Evolutionary conservation across 768 basidiomycete species (phyloP).

Genomic region (Harrya chromipes): DNA sequence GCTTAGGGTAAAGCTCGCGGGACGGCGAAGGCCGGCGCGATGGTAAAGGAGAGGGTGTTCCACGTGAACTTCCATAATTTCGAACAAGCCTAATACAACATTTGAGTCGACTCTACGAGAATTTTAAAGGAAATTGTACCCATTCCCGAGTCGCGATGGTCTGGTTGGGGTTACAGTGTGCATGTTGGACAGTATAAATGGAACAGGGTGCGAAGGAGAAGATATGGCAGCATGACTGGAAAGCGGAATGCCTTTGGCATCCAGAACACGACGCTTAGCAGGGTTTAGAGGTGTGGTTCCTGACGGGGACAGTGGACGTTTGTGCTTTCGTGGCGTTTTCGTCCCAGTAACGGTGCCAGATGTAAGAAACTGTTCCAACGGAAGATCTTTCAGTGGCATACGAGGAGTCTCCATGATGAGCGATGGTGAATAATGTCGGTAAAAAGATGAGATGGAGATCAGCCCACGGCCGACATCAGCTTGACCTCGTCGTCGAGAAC

Average conservation of each 20-base stretch:
- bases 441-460: conserved; percentile 18
- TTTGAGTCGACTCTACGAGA: conserved; percentile 39
- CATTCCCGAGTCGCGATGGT: conserved; percentile 32
- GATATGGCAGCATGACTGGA: conserved; percentile 24
- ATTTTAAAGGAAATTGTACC: conserved; percentile 25
- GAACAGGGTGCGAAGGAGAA: conserved; percentile 18
- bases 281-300: conserved; percentile 51
- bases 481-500: conserved; percentile 15
- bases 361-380: conserved; percentile 53
- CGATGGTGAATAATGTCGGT: background rate
- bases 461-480: conserved; percentile 26
- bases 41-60: conserved; percentile 11
- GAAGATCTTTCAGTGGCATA: conserved; percentile 56
- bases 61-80: conserved; percentile 5
- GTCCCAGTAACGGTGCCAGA: conserved; percentile 23
- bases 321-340: conserved; percentile 38
- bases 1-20: conserved; percentile 22
- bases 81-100: conserved; percentile 9
- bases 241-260: conserved; percentile 47
- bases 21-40: conserved; percentile 12
- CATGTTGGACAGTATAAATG: conserved; percentile 28
- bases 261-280: conserved; percentile 65
- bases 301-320: conserved; percentile 63
- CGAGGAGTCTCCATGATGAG: conserved; percentile 33
- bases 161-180: conserved; percentile 28